Base-by-base conservation (phyloP, 176 grass and related monocot species). In the Oryza nivara region DNA sequence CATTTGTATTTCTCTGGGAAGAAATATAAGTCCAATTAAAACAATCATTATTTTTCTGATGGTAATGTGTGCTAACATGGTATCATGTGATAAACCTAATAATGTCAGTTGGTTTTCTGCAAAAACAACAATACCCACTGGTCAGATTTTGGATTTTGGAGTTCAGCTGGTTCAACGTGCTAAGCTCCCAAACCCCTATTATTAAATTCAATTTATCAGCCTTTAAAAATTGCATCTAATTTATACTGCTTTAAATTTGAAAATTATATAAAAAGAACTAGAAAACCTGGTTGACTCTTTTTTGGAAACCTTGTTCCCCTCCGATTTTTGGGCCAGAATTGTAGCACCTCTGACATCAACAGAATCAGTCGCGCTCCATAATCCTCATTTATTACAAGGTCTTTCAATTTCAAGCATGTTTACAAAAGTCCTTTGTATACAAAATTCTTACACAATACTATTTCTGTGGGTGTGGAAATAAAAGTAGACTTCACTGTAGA, bases 371-470 rank as follows among this genome's bases (percentile, higher is more conserved):
- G 19, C 51, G 7, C 6, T 54, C 51, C 5, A 19, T 54, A 54
- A 15, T 5, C 51, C 16, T 54, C 51, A 17, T 54, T 72, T 73
- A 23, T 73, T 46, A 13, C 43, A 26, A 74, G 17, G 73, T 26
- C 48, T 76, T 75, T n/a, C 19, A 32, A 58, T 76, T 76, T n/a
- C 19, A 32, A 58, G 51, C 17, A 60, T 76, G 8, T 26, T 77
- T 61, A 3, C 30, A 20, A 19, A 77, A 23, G 34, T 13, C 11
- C 52, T 76, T 11, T 43, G 52, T 63, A 14, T 63, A 7, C 17
- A 76, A 2, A 60, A 58, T 10, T 76, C 51, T 38, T 38, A 7
- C 40, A 41, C 7, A 41, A 41, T 41, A 23, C 23, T 23, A 41
- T 38, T 38, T 38, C 36, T 41, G 8, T 58, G 65, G 2, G 45